Evolutionary conservation across 179 eudicot species (phyloP).

Genomic region (Vitellaria paradoxa): DNA sequence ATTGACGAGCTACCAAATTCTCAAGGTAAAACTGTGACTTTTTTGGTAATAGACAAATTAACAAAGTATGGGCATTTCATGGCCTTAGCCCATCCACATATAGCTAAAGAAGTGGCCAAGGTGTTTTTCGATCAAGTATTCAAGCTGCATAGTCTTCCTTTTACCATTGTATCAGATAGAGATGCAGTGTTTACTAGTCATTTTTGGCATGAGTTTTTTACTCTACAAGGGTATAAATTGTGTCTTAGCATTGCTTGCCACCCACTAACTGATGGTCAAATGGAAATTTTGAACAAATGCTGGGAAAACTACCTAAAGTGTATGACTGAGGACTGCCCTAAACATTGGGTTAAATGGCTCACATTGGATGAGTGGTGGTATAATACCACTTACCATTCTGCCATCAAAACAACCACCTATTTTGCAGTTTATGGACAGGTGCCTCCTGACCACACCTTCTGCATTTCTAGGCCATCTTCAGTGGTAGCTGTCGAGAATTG

Average conservation of each 20-base stretch:
- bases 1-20: neutral
- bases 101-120: neutral
- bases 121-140: neutral
- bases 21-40: neutral
- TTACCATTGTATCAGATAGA: neutral
- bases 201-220: neutral
- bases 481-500: neutral
- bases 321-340: neutral
- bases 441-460: neutral
- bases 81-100: neutral
- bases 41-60: neutral
- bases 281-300: neutral
- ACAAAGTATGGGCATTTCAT: constrained; percentile 6
- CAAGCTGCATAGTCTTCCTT: neutral
- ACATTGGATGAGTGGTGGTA: neutral
- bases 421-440: neutral
- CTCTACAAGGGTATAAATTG: neutral
- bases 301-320: neutral
- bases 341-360: neutral
- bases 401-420: neutral
- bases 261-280: constrained; percentile 12
- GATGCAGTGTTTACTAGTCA: neutral
- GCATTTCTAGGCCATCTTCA: neutral
- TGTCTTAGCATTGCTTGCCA: neutral
- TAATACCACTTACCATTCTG: neutral